These are phyloP conservation scores for Kwoniella mangroviensis DNA, from an alignment of 768 basidiomycete species.

Conservation along the genomic window DNA sequence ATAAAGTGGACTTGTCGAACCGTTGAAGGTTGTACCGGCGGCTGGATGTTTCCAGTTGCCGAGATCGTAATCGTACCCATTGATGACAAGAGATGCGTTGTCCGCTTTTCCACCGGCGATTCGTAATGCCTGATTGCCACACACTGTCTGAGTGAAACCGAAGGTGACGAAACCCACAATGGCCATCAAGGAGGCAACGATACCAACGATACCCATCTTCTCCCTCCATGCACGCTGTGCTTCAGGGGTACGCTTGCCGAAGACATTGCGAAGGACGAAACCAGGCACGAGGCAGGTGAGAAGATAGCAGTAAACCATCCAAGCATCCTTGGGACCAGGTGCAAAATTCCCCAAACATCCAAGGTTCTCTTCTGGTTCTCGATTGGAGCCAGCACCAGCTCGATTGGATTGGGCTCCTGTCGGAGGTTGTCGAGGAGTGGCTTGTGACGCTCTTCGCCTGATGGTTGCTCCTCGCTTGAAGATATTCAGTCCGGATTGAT, in stretches of 20 bases:
- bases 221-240: conserved; percentile 97
- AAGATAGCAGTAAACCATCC: conserved; percentile 92
- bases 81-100: conserved; percentile 83
- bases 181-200: conserved; percentile 85
- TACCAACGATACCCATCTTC: conserved; percentile 87
- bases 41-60: conserved; percentile 81
- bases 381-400: conserved; percentile 45
- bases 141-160: conserved; percentile 93
- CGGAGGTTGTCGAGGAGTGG: conserved; percentile 58
- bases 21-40: conserved; percentile 71
- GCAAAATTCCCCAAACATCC: conserved; percentile 69
- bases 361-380: conserved; percentile 36
- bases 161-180: conserved; percentile 97
- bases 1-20: conserved; percentile 80
- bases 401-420: conserved; percentile 59
- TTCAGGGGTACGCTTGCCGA: conserved; percentile 86
- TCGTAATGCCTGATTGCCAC: conserved; percentile 81
- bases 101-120: conserved; percentile 79
- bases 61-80: conserved; percentile 93
- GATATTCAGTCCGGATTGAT: conserved; percentile 87
- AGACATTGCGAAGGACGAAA: conserved; percentile 70
- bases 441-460: conserved; percentile 66
- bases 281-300: conserved; percentile 82
- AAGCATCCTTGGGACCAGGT: conserved; percentile 87
- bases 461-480: conserved; percentile 85